phyloP scores from a whole-genome alignment of 345 rosid genomes.

The Stellera chamaejasme region DNA sequence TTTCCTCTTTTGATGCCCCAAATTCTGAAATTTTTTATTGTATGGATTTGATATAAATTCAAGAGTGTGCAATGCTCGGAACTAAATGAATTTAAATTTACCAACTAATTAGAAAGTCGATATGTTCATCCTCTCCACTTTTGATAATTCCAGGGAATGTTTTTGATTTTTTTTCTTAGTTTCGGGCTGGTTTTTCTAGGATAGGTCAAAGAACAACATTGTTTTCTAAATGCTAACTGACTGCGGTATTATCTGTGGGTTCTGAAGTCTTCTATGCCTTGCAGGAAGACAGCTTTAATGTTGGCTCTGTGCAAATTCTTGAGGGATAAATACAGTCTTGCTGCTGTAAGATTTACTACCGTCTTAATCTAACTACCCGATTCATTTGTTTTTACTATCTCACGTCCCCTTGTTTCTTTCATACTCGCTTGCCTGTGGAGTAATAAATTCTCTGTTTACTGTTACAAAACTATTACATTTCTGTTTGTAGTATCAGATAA shows the following conservation, averaged over 20 bases:
- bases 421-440: too few species aligned
- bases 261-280: constrained; percentile 7
- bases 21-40: too few species aligned
- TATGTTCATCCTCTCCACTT: background rate
- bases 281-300: constrained; percentile 94
- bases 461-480: too few species aligned
- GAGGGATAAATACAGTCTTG: constrained; percentile 91
- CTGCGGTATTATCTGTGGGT: background rate
- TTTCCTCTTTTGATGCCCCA: too few species aligned
- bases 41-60: too few species aligned
- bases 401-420: too few species aligned
- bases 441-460: too few species aligned
- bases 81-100: too few species aligned
- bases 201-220: background rate
- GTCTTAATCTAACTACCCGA: background rate
- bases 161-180: background rate
- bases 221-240: background rate
- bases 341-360: constrained; percentile 52
- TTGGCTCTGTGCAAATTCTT: constrained; percentile 65
- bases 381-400: background rate
- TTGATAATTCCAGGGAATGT: background rate
- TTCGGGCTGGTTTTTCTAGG: background rate
- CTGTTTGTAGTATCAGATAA: too few species aligned
- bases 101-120: too few species aligned
- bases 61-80: too few species aligned